Evolutionary conservation across 495 filamentous ascomycete species (phyloP).

Genomic region (Talaromyces liani): DNA sequence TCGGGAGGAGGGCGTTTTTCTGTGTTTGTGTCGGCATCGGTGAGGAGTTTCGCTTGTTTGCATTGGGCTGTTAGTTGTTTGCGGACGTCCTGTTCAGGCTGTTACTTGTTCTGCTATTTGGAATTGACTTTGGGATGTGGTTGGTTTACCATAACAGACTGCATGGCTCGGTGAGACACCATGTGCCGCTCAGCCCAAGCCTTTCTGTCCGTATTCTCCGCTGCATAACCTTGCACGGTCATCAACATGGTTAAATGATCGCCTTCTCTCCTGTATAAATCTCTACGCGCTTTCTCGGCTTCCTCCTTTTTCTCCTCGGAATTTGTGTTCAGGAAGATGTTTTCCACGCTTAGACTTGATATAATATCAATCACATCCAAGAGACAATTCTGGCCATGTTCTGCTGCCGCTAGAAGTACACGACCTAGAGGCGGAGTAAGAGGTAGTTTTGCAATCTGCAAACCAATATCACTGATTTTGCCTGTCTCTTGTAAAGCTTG

Average conservation of each 20-base stretch:
- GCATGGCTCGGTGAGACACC: constrained; percentile 78
- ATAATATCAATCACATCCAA: constrained; percentile 87
- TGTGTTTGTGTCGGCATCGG: constrained; percentile 3
- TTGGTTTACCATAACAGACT: constrained; percentile 51
- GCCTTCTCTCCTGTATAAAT: constrained; percentile 74
- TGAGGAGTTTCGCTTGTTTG: constrained; percentile 34
- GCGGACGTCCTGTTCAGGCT: constrained; percentile 57
- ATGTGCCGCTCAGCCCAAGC: constrained; percentile 73
- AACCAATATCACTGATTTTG: constrained; percentile 63
- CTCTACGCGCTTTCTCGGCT: constrained; percentile 61
- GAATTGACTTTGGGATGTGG: no score
- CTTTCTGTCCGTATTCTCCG: constrained; percentile 64
- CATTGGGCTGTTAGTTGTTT: constrained; percentile 74
- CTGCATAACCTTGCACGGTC: constrained; percentile 72
- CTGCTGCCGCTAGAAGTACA: constrained; percentile 72
- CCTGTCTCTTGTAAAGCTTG: constrained; percentile 68
- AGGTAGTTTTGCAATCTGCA: constrained; percentile 73
- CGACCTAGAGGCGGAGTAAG: constrained; percentile 75
- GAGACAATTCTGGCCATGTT: constrained; percentile 61
- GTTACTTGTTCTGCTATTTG: background rate
- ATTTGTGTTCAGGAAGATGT: constrained; percentile 72
- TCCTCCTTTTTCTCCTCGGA: constrained; percentile 78
- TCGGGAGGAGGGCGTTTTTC: constrained; percentile 11
- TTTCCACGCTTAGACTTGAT: constrained; percentile 79
- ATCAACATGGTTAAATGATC: constrained; percentile 83